Evolutionary conservation across 2,329 filamentous ascomycete genomes (phyloP).

Genomic region (Chaetomiaceae sp.): DNA sequence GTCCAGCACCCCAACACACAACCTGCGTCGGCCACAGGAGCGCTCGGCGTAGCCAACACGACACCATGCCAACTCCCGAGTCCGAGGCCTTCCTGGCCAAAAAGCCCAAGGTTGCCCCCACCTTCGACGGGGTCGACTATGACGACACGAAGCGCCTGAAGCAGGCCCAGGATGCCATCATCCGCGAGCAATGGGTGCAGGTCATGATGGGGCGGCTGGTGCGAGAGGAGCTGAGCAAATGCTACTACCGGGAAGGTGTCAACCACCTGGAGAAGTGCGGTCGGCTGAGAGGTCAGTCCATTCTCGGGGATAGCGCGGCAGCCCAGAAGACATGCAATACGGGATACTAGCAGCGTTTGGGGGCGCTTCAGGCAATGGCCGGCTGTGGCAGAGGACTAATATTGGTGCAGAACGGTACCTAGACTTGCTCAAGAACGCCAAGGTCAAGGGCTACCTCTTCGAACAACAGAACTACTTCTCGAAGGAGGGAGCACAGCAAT

Average conservation of each 20-base stretch:
- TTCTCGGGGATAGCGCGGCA: background rate
- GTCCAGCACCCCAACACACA: slow-evolving; percentile 16
- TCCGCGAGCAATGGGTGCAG: slow-evolving; percentile 83
- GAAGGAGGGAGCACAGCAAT: slow-evolving; percentile 40
- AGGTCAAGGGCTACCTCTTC: slow-evolving; percentile 75
- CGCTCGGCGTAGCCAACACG: slow-evolving; percentile 4
- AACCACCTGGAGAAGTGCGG: slow-evolving; percentile 89
- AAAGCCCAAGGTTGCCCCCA: slow-evolving; percentile 77
- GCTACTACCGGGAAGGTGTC: slow-evolving; percentile 77
- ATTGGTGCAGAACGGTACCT: slow-evolving; percentile 65
- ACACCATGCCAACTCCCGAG: slow-evolving; percentile 74
- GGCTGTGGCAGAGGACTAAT: slow-evolving; percentile 11
- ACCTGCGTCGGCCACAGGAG: slow-evolving; percentile 1
- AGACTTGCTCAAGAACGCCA: slow-evolving; percentile 69
- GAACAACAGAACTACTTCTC: slow-evolving; percentile 72
- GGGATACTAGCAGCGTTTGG: background rate
- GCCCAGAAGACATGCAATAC: background rate
- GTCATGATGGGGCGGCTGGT: slow-evolving; percentile 85
- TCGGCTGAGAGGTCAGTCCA: slow-evolving; percentile 66
- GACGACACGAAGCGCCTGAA: slow-evolving; percentile 77
- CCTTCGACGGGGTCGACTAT: slow-evolving; percentile 83
- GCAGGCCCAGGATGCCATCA: slow-evolving; percentile 74
- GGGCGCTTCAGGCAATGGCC: too few relatives aligned
- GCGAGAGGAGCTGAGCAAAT: slow-evolving; percentile 78
- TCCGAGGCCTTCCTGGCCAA: slow-evolving; percentile 76